These are phyloP conservation scores for Mrakia blollopis DNA, from an alignment of 768 basidiomycete genomes.

Conservation along the genomic window DNA sequence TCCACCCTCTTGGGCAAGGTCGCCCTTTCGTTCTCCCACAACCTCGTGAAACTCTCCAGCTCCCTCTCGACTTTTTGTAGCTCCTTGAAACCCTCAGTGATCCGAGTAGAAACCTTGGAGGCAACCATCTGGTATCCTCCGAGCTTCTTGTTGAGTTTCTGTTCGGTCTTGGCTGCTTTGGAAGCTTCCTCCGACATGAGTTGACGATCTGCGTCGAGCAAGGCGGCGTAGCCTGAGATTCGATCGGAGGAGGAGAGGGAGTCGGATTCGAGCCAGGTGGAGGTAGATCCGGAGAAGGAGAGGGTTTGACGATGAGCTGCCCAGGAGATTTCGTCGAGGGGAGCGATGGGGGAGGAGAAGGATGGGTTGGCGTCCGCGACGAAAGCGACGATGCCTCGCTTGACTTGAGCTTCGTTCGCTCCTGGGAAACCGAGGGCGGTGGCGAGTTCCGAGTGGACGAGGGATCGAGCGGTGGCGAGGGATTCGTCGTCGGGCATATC, in stretches of 20 bases:
- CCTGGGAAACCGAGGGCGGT: conserved; percentile 74
- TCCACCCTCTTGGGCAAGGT: conserved; percentile 73
- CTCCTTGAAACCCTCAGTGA: conserved; percentile 52
- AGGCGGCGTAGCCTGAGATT: conserved; percentile 57
- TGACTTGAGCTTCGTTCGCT: conserved; percentile 71
- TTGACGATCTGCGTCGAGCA: conserved; percentile 62
- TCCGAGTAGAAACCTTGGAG: conserved; percentile 51
- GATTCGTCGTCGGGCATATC: conserved; percentile 58
- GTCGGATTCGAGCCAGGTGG: conserved; percentile 63
- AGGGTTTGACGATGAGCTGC: conserved; percentile 60
- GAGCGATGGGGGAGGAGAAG: conserved; percentile 18
- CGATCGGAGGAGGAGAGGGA: conserved; percentile 46
- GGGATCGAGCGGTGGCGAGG: conserved; percentile 61
- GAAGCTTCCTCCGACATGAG: conserved; percentile 72
- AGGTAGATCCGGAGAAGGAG: conserved; percentile 56
- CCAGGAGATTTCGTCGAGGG: conserved; percentile 57
- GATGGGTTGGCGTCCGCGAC: conserved; percentile 55
- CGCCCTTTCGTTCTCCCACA: conserved; percentile 66
- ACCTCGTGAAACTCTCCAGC: conserved; percentile 68
- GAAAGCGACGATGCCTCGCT: conserved; percentile 64
- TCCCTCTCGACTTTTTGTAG: conserved; percentile 64
- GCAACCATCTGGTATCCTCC: conserved; percentile 87
- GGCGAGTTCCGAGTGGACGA: conserved; percentile 77
- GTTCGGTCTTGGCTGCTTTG: conserved; percentile 79
- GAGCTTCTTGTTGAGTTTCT: conserved; percentile 76